Conservation (phyloP, 176 grass and related monocot species). For the Urochloa ruziziensis region DNA sequence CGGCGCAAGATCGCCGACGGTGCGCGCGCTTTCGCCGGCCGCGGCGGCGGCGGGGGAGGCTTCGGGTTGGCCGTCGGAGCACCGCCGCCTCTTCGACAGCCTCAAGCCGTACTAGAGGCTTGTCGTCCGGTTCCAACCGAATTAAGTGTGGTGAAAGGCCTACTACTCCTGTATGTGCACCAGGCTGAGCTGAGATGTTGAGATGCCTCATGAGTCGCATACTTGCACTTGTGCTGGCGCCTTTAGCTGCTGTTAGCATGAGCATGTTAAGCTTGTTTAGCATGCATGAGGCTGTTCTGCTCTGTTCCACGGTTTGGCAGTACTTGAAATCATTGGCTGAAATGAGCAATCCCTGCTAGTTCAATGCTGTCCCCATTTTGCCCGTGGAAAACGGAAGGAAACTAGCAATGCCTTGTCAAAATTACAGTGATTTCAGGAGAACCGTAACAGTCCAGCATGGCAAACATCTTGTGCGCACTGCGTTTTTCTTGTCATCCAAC, state of each 20-base stretch:
- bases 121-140: background rate
- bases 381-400: too few relatives aligned
- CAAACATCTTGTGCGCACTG: too few relatives aligned
- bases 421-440: too few relatives aligned
- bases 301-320: background rate
- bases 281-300: background rate
- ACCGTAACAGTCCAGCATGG: too few relatives aligned
- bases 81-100: slow-evolving; percentile 44
- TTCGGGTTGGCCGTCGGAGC: background rate
- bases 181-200: background rate
- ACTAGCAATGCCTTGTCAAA: too few relatives aligned
- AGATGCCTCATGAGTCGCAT: background rate
- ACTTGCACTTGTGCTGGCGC: too few relatives aligned
- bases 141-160: background rate
- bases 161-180: background rate
- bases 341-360: too few relatives aligned
- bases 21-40: too few relatives aligned
- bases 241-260: background rate
- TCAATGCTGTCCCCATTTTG: too few relatives aligned
- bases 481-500: too few relatives aligned
- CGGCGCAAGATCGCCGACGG: background rate
- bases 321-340: background rate
- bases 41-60: background rate
- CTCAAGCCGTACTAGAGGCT: slow-evolving; percentile 64
- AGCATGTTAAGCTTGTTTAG: background rate